A percentile compares a stretch with the other conserved stretches of the same genome.
Conservation (phyloP, 768 basidiomycete genomes). For the Tubosaeta brunneosetosa region DNA sequence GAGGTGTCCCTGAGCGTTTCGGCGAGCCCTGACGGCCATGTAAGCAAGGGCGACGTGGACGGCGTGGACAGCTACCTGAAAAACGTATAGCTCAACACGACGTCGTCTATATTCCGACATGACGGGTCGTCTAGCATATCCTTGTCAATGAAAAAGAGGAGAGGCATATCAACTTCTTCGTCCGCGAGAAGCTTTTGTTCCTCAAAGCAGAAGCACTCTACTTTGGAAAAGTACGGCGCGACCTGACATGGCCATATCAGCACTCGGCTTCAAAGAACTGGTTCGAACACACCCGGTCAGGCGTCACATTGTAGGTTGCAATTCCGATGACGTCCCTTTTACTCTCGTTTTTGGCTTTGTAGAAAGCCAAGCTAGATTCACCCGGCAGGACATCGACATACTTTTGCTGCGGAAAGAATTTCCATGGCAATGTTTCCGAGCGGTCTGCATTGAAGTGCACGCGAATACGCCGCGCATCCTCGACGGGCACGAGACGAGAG, state of each 20-base stretch:
- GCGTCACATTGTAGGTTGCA: conserved; percentile 98
- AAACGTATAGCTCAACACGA: conserved; percentile 96
- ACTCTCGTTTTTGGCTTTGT: conserved; percentile 84
- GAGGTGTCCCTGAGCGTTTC: conserved; percentile 79
- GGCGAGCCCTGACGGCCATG: conserved; percentile 58
- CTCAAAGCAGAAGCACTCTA: conserved; percentile 99
- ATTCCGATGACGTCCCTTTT: conserved; percentile 92
- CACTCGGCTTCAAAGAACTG: neutral
- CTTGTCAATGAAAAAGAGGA: conserved; percentile 98
- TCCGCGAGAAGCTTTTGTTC: conserved; percentile 92
- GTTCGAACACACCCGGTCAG: conserved; percentile 70
- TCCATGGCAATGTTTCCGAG: conserved; percentile 88
- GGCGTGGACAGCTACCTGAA: conserved; percentile 60
- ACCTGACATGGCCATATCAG: conserved; percentile 46
- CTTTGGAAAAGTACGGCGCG: conserved; percentile 98
- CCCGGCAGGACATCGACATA: conserved; percentile 89
- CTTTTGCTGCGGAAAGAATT: conserved; percentile 86
- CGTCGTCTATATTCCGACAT: conserved; percentile 81
- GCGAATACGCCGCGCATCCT: conserved; percentile 70
- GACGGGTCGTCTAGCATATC: conserved; percentile 92
- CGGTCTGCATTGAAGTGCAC: conserved; percentile 95
- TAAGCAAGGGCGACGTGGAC: neutral
- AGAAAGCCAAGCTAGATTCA: conserved; percentile 95
- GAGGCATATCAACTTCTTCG: conserved; percentile 97
- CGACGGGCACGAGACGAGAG: conserved; percentile 75